Percentiles rank a stretch among this genome's conserved stretches.
Evolutionary conservation across 2,329 filamentous ascomycete species (phyloP).

Genomic region (Aureobasidium sp.): DNA sequence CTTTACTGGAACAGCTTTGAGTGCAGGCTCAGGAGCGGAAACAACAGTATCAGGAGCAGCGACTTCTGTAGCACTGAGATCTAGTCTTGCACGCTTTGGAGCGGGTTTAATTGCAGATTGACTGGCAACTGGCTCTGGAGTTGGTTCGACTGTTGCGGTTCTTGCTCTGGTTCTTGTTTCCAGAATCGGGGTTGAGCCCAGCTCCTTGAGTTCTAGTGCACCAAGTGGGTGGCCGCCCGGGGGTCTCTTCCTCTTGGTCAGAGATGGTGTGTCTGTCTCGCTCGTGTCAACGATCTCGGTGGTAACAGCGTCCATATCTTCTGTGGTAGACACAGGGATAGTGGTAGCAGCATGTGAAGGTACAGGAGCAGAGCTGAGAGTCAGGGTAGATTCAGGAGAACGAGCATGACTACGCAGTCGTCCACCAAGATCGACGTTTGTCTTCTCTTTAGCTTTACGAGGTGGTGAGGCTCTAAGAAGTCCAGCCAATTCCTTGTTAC

Average conservation of each 20-base stretch:
- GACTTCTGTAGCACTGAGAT: background rate
- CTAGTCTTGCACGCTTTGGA: background rate
- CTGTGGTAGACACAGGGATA: background rate
- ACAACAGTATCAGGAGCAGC: background rate
- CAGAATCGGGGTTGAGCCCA: background rate
- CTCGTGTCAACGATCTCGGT: no score
- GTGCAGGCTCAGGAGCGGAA: background rate
- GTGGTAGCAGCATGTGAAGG: background rate
- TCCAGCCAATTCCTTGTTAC: background rate
- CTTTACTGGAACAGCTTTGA: background rate
- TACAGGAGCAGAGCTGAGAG: background rate
- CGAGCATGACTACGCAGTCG: slow-evolving; percentile 6
- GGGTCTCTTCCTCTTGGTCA: background rate
- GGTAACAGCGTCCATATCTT: background rate
- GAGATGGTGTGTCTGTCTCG: background rate
- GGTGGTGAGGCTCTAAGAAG: background rate
- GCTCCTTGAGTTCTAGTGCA: background rate
- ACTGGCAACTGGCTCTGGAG: background rate
- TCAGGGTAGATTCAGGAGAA: background rate
- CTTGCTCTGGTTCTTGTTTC: background rate
- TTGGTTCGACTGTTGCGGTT: background rate
- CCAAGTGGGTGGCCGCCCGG: background rate
- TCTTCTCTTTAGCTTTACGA: slow-evolving; percentile 1
- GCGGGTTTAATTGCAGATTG: background rate
- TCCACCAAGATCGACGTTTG: background rate